These are phyloP conservation scores for Stagonosporopsis chrysanthemi DNA, from an alignment of 2,329 filamentous ascomycete genomes.

Conservation along the genomic window DNA sequence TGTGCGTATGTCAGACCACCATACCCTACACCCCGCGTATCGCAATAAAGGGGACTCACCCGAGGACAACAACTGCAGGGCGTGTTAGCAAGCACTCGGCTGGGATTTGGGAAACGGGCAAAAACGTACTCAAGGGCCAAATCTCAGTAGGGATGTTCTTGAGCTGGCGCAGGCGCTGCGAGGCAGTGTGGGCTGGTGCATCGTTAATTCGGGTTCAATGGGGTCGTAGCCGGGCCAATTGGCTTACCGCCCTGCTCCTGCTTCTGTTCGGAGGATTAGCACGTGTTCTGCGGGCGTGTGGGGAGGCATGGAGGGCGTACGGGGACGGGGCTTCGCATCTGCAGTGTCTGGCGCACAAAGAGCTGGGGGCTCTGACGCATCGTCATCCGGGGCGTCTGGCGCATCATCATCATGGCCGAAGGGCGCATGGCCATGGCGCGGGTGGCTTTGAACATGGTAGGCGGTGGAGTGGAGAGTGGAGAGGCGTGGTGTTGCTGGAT, in stretches of 20 bases:
- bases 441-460: conserved; percentile 48
- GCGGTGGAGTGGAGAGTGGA: conserved; percentile 32
- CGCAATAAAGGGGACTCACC: conserved; percentile 61
- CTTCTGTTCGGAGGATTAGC: conserved; percentile 62
- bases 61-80: conserved; percentile 78
- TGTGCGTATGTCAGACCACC: conserved; percentile 46
- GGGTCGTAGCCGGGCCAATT: conserved; percentile 26
- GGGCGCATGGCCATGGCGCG: conserved; percentile 51
- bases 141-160: conserved; percentile 93
- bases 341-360: conserved; percentile 57
- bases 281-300: conserved; percentile 9
- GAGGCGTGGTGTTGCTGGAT: conserved; percentile 30
- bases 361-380: conserved; percentile 48
- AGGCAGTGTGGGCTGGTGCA: conserved; percentile 86
- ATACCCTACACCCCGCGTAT: conserved; percentile 21
- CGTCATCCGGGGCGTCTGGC: conserved; percentile 49
- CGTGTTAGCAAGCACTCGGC: conserved; percentile 26
- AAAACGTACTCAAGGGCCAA: conserved; percentile 83
- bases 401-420: conserved; percentile 51
- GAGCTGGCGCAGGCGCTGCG: conserved; percentile 88
- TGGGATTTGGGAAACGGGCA: background rate
- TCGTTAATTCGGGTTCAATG: conserved; percentile 26
- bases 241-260: conserved; percentile 68
- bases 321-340: conserved; percentile 67
- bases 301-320: conserved; percentile 60